Conservation (phyloP, 805 yeast genomes). For the Spathaspora arborariae region DNA sequence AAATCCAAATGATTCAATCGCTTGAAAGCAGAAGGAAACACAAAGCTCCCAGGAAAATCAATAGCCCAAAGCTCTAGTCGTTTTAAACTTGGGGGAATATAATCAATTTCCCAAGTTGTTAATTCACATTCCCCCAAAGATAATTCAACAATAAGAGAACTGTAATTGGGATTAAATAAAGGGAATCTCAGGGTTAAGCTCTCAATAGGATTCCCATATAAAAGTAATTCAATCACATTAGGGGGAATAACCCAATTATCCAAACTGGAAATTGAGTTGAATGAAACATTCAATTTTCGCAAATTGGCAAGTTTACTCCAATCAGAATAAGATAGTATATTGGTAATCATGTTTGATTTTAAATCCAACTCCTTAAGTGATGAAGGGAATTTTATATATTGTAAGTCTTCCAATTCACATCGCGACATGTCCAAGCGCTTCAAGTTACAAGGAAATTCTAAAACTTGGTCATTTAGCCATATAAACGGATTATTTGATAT, state of each 20-base stretch:
- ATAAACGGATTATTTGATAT: conserved; percentile 3
- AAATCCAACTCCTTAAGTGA: conserved; percentile 23
- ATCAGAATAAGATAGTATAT: conserved; percentile 16
- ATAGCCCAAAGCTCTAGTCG: conserved; percentile 12
- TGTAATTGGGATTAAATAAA: conserved; percentile 1
- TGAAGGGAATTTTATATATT: conserved; percentile 16
- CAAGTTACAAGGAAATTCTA: conserved; percentile 27
- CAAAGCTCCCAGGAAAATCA: conserved; percentile 3
- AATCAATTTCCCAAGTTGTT: conserved; percentile 9
- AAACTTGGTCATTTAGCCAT: conserved; percentile 5
- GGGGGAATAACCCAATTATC: conserved; percentile 18
- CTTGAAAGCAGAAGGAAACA: conserved; percentile 6
- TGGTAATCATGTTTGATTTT: conserved; percentile 18
- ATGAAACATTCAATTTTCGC: conserved; percentile 14
- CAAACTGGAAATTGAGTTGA: conserved; percentile 17
- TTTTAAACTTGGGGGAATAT: conserved; percentile 7
- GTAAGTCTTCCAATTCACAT: conserved; percentile 18
- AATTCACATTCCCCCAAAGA: background rate
- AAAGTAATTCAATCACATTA: conserved; percentile 7
- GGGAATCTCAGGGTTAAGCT: conserved; percentile 1
- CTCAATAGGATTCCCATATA: conserved; percentile 8
- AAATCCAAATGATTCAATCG: conserved; percentile 11
- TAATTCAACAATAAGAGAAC: conserved; percentile 4
- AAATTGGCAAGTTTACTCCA: conserved; percentile 25
- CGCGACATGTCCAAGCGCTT: conserved; percentile 20